Percentiles rank a stretch among this genome's conserved stretches.
phyloP scores from a whole-genome alignment of 108 stramenopile species.

The Parmales sp. region DNA sequence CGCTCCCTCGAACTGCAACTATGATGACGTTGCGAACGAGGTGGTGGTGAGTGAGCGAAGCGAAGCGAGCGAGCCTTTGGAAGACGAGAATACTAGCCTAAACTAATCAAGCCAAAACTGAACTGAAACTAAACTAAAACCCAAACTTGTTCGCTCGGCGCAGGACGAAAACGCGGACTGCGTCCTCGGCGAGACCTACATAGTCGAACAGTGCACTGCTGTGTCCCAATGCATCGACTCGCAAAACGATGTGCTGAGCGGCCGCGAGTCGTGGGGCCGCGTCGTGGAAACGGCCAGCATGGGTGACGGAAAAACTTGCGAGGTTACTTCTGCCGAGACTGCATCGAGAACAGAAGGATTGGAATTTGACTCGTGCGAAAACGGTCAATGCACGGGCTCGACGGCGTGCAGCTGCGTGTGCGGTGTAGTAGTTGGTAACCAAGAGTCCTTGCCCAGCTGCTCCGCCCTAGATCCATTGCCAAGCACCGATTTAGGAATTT shows the following conservation, averaged over 20 bases:
- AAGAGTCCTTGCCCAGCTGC: neutral
- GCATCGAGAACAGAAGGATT: neutral
- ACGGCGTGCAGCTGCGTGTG: neutral
- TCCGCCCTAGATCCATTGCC: neutral
- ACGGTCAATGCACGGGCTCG: neutral
- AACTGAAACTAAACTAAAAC: too few species aligned
- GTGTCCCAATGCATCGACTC: neutral
- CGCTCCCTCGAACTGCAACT: conserved; percentile 70
- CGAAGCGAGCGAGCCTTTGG: neutral
- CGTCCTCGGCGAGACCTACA: neutral
- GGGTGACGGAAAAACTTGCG: neutral
- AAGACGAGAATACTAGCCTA: neutral
- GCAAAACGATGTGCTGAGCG: neutral
- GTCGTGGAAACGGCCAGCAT: neutral
- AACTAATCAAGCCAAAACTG: neutral
- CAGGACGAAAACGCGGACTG: neutral
- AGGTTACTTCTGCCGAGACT: neutral
- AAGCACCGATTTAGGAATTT: neutral
- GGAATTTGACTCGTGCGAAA: neutral
- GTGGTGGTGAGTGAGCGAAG: neutral
- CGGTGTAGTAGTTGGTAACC: neutral
- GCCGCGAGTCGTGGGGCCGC: neutral
- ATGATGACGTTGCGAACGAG: conserved; percentile 16
- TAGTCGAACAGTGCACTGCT: neutral
- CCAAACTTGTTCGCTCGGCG: too few species aligned